Conservation (phyloP, 345 rosid species). For the Gossypium mustelinum region DNA sequence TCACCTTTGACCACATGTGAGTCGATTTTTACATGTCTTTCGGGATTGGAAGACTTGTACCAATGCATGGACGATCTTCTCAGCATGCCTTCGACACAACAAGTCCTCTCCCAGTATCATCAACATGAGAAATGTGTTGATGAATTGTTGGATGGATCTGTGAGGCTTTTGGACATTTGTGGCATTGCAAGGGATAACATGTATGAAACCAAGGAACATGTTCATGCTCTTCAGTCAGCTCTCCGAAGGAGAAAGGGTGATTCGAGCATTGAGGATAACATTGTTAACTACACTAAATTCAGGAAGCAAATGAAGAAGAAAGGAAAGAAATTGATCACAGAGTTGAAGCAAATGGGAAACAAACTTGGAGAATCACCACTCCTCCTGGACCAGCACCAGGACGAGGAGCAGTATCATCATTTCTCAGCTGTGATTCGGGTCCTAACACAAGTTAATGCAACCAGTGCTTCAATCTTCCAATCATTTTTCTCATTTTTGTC, state of each 20-base stretch:
- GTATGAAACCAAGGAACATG: constrained; percentile 43
- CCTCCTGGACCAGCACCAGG: constrained; percentile 21
- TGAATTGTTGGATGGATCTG: constrained; percentile 54
- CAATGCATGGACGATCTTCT: constrained; percentile 45
- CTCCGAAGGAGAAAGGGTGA: constrained; percentile 51
- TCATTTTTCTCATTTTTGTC: constrained; percentile 44
- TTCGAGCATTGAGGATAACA: constrained; percentile 16
- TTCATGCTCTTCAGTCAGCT: constrained; percentile 53
- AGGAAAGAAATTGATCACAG: constrained; percentile 37
- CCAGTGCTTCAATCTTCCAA: constrained; percentile 36
- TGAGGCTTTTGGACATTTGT: constrained; percentile 57
- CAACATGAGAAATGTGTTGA: constrained; percentile 33
- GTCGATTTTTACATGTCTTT: constrained; percentile 33
- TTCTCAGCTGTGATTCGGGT: constrained; percentile 36
- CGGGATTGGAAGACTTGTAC: constrained; percentile 47
- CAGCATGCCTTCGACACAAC: constrained; percentile 48
- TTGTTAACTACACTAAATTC: constrained; percentile 30
- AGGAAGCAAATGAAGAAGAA: constrained; percentile 57
- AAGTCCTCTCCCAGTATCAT: constrained; percentile 32
- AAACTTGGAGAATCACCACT: constrained; percentile 13
- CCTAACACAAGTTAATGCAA: constrained; percentile 36
- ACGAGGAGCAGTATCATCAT: constrained; percentile 32
- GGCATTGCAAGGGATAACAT: constrained; percentile 48
- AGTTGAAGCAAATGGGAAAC: constrained; percentile 49
- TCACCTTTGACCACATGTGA: constrained; percentile 28